Base-by-base conservation (phyloP, 2,329 filamentous ascomycete genomes). In the Microdochium trichocladiopsis region DNA sequence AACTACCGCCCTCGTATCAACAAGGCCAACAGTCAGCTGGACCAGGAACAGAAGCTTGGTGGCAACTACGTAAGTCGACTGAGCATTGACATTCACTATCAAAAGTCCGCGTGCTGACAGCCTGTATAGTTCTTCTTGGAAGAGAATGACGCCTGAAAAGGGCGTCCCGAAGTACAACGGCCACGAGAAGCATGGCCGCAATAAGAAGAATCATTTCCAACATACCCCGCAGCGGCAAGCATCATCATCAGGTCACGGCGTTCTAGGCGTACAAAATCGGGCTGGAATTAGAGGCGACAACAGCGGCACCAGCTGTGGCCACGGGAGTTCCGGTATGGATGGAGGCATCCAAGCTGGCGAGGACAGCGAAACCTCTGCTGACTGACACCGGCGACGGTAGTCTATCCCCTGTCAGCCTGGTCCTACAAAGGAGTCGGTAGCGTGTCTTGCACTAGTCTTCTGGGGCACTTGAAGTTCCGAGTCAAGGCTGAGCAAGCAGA, bases 1-100 rank as follows among this genome's bases (percentile, higher is more conserved):
- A 96, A 94, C 66, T 99, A 83, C 82, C 87, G 94, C 56, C 94
- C 95, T 57, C 90, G 95, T 74, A 99, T 99, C 79, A 99, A 99
- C 83, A 99, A 99, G 82, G 76, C 84, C 66, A 86, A 92, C 72
- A 94, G 88, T 67, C 94, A 99, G 77, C 82, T 97, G 61, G 94
- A 99, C 72, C 92, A 96, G 71, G 94, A 97, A 69, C 94, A 99
- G 80, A 99, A 99, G 80, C 63, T 91, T 64, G 75, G 73, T 59
- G 95, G 95, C 63, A 97, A 97, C 76, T 99, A 88, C 77, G 86
- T 90, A 78, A 78, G 85, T 82, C 50, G 23, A 47, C 25, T 55
- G 48, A 55, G 56, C 51, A 52, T 14, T 50, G 28, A 45, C 6
- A 28, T 36, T 24, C 24, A 58, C n/a, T 36, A 25, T 23, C 23